A percentile compares a stretch with the other conserved stretches of the same genome.
Evolutionary conservation across 1,284 basidiomycete genomes (phyloP).

Genomic region (Fomitopsis schrenkii): DNA sequence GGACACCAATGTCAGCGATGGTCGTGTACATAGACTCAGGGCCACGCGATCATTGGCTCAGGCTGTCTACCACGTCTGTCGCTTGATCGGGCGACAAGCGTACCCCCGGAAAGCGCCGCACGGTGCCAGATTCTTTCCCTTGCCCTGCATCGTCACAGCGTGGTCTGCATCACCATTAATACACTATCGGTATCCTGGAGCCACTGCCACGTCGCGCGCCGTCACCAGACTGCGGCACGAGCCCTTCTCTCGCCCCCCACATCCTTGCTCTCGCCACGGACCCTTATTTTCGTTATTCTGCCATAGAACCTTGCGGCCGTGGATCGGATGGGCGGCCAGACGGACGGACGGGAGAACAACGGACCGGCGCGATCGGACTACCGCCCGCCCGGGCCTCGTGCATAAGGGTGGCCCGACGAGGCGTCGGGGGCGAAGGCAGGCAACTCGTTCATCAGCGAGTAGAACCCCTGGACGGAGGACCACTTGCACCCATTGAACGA

Average conservation of each 20-base stretch:
- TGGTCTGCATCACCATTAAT: too few relatives aligned
- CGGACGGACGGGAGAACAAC: not conserved
- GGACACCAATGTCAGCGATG: too few relatives aligned
- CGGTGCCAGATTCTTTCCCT: not conserved
- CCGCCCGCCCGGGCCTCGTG: not conserved
- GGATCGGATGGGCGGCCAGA: not conserved
- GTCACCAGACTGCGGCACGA: not conserved
- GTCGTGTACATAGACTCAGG: not conserved
- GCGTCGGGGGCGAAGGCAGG: not conserved
- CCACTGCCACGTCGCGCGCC: not conserved
- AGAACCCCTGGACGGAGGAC: not conserved
- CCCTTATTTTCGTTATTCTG: not conserved
- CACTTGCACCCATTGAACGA: too few relatives aligned
- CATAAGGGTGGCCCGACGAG: not conserved
- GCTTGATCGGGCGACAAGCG: not conserved
- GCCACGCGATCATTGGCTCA: not conserved
- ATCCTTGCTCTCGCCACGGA: not conserved
- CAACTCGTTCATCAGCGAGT: not conserved
- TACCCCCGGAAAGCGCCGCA: not conserved
- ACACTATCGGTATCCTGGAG: not conserved
- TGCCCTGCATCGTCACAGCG: not conserved
- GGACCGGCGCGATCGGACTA: not conserved
- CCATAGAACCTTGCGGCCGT: not conserved
- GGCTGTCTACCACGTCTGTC: not conserved
- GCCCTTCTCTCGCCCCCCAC: not conserved